phyloP scores from a whole-genome alignment of 2,329 filamentous ascomycete genomes.

The Cryphonectria carpinicola region DNA sequence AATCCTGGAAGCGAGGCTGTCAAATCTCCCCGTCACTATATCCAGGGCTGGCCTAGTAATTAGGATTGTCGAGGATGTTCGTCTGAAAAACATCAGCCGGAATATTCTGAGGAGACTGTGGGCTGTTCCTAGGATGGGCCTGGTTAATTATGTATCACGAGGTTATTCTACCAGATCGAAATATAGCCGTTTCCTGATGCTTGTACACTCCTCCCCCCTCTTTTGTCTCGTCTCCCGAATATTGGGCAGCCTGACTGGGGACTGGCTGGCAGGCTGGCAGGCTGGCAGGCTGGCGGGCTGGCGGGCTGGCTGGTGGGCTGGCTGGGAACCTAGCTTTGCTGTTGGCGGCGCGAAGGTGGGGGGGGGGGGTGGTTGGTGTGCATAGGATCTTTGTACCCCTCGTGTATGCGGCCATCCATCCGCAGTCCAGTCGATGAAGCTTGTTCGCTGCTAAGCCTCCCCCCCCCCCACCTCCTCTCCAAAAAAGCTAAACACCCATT shows the following conservation, averaged over 20 bases:
- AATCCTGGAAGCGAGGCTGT: not conserved
- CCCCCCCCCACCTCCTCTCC: not conserved
- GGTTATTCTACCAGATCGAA: too few species aligned
- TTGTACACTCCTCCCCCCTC: not conserved
- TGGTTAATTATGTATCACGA: too few species aligned
- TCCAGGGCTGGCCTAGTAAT: not conserved
- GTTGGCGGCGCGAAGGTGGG: not conserved
- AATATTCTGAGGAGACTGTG: not conserved
- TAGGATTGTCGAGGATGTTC: slow-evolving; percentile 2
- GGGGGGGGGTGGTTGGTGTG: not conserved
- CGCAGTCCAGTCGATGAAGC: not conserved
- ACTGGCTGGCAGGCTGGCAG: not conserved
- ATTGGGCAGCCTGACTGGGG: too few species aligned
- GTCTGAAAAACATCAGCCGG: not conserved
- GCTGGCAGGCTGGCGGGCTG: not conserved
- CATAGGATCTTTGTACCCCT: not conserved
- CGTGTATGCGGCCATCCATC: not conserved
- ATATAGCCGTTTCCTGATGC: not conserved
- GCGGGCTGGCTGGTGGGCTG: not conserved
- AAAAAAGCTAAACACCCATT: not conserved
- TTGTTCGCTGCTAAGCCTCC: slow-evolving; percentile 1
- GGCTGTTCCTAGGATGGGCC: not conserved
- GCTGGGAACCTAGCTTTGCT: not conserved
- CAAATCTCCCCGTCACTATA: not conserved
- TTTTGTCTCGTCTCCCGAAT: not conserved